These are phyloP conservation scores for Tricholoma hemisulphureum DNA, from an alignment of 768 basidiomycete genomes.

Conservation along the genomic window DNA sequence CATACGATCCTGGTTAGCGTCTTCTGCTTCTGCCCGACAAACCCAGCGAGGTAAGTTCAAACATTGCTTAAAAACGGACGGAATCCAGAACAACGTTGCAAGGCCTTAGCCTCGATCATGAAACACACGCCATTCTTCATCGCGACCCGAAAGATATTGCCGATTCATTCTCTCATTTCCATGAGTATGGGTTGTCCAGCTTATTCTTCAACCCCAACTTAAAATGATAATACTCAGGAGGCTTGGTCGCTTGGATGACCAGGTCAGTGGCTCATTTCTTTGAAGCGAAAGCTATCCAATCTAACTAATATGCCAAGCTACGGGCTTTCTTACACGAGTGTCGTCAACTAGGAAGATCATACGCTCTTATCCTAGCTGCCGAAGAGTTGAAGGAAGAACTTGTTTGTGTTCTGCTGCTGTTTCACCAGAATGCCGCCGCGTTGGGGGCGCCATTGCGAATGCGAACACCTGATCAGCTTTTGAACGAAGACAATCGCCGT, in stretches of 20 bases:
- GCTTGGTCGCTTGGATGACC: not conserved
- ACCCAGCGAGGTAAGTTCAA: not conserved
- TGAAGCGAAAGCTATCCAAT: not conserved
- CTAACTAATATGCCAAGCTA: not conserved
- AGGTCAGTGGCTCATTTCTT: not conserved
- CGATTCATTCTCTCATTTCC: not conserved
- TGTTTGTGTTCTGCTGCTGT: not conserved
- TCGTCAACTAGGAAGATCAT: conserved; percentile 9
- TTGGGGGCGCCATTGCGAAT: not conserved
- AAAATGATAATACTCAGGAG: not conserved
- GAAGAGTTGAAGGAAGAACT: not conserved
- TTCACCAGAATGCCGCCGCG: conserved; percentile 1
- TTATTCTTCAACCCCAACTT: not conserved
- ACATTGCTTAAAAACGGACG: not conserved
- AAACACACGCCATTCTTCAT: not conserved
- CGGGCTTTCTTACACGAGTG: conserved; percentile 1
- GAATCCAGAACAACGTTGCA: not conserved
- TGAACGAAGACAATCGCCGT: not conserved
- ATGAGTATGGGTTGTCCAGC: not conserved
- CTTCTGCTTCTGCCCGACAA: not conserved
- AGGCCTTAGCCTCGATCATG: not conserved
- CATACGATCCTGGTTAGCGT: not conserved
- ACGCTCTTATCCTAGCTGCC: conserved; percentile 6
- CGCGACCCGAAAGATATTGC: not conserved
- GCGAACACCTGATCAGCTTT: not conserved